These are phyloP conservation scores for Saprolegnia diclina DNA, from an alignment of 352 stramenopile species.

Conservation along the genomic window DNA sequence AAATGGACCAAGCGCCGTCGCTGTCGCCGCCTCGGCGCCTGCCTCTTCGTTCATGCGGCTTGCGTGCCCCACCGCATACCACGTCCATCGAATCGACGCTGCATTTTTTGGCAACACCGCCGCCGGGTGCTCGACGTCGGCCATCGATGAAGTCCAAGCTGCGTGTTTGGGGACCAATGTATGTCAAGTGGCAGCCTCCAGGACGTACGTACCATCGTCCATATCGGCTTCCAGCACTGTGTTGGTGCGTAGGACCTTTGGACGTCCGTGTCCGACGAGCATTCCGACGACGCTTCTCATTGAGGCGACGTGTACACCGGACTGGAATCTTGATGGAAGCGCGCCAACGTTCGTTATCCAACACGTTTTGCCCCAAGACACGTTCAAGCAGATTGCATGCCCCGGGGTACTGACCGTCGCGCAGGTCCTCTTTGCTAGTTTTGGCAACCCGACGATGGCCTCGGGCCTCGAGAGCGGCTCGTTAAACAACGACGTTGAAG, in stretches of 20 bases:
- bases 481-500: background rate
- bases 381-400: background rate
- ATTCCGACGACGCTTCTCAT: background rate
- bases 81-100: background rate
- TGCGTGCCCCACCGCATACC: background rate
- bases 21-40: background rate
- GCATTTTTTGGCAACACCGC: background rate
- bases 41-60: background rate
- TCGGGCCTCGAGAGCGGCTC: background rate
- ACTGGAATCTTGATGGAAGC: background rate
- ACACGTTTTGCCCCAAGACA: constrained; percentile 1
- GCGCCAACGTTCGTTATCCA: background rate
- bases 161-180: background rate
- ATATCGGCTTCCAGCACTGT: background rate
- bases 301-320: background rate
- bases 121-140: background rate
- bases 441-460: background rate
- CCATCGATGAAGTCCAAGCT: background rate
- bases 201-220: background rate
- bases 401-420: background rate
- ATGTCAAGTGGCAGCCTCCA: background rate
- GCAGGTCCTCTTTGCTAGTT: background rate
- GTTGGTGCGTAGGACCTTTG: constrained; percentile 3
- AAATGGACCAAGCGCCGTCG: background rate
- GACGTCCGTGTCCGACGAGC: background rate